Evolutionary conservation across 116 monocot genomes (phyloP), one percentile per base, ranked within the genome.

Genomic region (Trichopus zeylanicus): DNA sequence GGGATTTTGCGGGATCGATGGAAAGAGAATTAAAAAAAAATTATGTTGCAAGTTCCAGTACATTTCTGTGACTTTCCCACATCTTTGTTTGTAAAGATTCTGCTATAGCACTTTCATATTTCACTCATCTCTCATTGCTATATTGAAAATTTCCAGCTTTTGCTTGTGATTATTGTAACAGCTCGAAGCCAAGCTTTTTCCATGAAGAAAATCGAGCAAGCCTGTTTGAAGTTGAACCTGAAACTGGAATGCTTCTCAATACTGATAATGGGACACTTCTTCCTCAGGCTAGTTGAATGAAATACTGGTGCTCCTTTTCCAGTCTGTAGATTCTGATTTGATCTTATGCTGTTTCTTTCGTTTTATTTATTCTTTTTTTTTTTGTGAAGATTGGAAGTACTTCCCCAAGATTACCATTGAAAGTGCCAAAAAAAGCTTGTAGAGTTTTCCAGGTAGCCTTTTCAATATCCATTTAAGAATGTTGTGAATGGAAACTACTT

Each of bases 141-240:
- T n/a, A n/a, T n/a, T n/a, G n/a, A n/a, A n/a, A n/a, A n/a, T n/a
- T n/a, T n/a, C n/a, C n/a, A n/a, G n/a, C n/a, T n/a, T n/a, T n/a
- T n/a, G n/a, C n/a, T n/a, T n/a, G n/a, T n/a, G n/a, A n/a, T n/a
- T n/a, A n/a, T n/a, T n/a, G n/a, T n/a, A n/a, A 23, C 82, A 94
- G 94, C 72, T 71, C 75, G 58, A 94, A 94, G 63, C 94, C 94
- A 31, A 46, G 81, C 29, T 94, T 94, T 74, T 94, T 94, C 59
- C 89, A 75, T 79, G 94, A 93, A 63, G 90, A 86, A 46, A 94
- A 86, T 60, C 83, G 78, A 31, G 83, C 89, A 57, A 81, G 63
- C 59, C 61, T 94, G 23, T 89, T 89, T 81, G 81, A 94, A 80
- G 89, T 94, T 69, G 94, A 94, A 53, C 81, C 94, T 64, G 86